Base-by-base conservation (phyloP, 208 protist genomes). In the Leishmania gerbilli region DNA sequence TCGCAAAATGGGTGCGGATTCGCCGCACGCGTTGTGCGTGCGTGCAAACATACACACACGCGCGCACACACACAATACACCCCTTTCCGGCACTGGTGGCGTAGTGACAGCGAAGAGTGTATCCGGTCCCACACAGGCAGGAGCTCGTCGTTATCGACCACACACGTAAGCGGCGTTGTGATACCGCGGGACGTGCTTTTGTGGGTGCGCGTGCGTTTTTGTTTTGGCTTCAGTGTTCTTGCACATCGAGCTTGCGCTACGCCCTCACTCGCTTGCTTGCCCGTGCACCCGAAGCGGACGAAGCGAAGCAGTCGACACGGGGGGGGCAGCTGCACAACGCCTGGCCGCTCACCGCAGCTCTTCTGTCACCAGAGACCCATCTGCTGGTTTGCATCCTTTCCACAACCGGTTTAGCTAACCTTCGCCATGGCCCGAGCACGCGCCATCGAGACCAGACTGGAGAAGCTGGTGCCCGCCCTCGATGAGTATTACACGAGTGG, bases 401-500 rank as follows among this genome's bases (percentile, higher is more conserved):
- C 45, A 45, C 45, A n/a, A 53, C 45, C 4, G 3, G 45, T 27
- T 19, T 17, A 62, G 72, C 51, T 27, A 24, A 19, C 45, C 15
- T 17, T 17, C 47, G 64, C 7, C 60, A 97, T 97, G 95, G 82
- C 95, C 27, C 95, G 95, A 82, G 84, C 93, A 81, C 91, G 86
- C 68, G 95, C 95, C 37, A 94, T 97, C 81, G 93, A 97, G 76
- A 97, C 95, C 17, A 89, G 95, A 65, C 86, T 97, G 40, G 93
- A 97, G 89, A 95, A 95, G 89, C 88, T 95, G 49, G 83, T 95
- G 40, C 95, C 95, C 7, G 85, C 93, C 40, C 64, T 96, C 58
- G 93, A 97, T 74, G 95, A 97, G 87, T 96, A 93, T 88, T 97
- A 92, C 86, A 90, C 91, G 51, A 88, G 87, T 77, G 95, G 95